Evolutionary conservation across 305 asterid genomes (phyloP).

Genomic region (Rubia peregrina): DNA sequence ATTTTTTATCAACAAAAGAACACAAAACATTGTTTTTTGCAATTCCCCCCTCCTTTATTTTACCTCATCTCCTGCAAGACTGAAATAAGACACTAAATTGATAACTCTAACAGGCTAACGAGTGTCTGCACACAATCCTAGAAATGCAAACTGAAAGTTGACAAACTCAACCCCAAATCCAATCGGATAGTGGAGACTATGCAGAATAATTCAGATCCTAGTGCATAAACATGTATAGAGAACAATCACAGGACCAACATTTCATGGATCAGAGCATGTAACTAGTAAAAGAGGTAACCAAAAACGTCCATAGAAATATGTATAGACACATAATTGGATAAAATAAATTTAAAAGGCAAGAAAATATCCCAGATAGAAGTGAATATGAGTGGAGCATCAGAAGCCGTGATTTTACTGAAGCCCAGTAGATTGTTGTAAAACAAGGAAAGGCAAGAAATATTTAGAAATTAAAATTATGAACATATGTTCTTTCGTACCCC

Average conservation of each 20-base stretch:
- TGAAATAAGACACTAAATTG: too few species aligned
- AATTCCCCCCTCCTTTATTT: too few species aligned
- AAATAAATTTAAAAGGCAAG: too few species aligned
- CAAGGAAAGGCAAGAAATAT: not conserved
- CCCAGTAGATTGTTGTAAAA: not conserved
- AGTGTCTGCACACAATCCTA: not conserved
- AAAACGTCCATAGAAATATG: not conserved
- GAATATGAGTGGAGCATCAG: not conserved
- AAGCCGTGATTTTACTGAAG: too few species aligned
- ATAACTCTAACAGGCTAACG: too few species aligned
- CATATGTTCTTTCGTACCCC: conserved; percentile 56
- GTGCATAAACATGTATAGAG: not conserved
- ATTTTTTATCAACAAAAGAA: too few species aligned
- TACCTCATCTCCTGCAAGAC: too few species aligned
- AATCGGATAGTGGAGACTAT: not conserved
- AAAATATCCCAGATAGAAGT: not conserved
- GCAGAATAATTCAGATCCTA: not conserved
- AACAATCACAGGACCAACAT: not conserved
- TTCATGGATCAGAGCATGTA: not conserved
- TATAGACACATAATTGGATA: not conserved
- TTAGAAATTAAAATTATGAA: conserved; percentile 8
- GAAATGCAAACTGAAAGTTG: not conserved
- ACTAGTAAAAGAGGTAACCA: not conserved
- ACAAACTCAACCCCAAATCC: not conserved
- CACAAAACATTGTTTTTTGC: too few species aligned